phyloP scores from a whole-genome alignment of 345 rosid genomes.

The Populus simonii region DNA sequence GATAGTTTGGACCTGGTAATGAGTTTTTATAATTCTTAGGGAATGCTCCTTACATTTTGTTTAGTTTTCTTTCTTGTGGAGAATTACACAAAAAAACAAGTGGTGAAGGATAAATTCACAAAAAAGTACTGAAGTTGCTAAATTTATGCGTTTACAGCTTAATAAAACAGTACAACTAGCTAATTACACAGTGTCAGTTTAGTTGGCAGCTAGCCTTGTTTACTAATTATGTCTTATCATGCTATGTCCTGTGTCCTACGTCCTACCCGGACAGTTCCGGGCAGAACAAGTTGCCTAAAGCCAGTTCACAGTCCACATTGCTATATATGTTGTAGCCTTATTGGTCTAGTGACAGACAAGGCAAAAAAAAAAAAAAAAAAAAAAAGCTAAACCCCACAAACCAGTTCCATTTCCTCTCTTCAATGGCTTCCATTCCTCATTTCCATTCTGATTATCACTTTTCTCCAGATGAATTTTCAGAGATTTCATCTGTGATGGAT shows the following conservation, averaged over 20 bases:
- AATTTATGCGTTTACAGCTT: constrained; percentile 23
- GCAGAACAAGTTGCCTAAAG: constrained; percentile 15
- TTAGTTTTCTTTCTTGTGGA: too few relatives aligned
- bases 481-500: constrained; percentile 21
- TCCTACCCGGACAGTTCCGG: constrained; percentile 9
- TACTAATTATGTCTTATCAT: constrained; percentile 9
- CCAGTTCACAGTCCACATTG: neutral
- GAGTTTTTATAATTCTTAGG: too few relatives aligned
- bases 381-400: neutral
- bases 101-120: neutral
- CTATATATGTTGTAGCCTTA: neutral
- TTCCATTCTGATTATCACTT: constrained; percentile 42
- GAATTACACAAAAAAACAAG: neutral
- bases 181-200: neutral
- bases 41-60: too few relatives aligned
- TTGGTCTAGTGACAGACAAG: constrained; percentile 14
- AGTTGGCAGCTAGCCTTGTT: constrained; percentile 1
- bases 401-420: neutral
- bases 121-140: neutral
- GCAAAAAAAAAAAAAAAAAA: neutral
- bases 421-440: constrained; percentile 55
- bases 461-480: constrained; percentile 34
- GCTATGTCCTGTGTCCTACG: neutral
- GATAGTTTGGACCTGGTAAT: too few relatives aligned
- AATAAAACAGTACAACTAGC: constrained; percentile 1